A percentile compares a stretch with the other conserved stretches of the same genome.
These are phyloP conservation scores for Umbelopsis sp. DNA, from an alignment of 192 early-diverging fungal genomes.

Conservation along the genomic window DNA sequence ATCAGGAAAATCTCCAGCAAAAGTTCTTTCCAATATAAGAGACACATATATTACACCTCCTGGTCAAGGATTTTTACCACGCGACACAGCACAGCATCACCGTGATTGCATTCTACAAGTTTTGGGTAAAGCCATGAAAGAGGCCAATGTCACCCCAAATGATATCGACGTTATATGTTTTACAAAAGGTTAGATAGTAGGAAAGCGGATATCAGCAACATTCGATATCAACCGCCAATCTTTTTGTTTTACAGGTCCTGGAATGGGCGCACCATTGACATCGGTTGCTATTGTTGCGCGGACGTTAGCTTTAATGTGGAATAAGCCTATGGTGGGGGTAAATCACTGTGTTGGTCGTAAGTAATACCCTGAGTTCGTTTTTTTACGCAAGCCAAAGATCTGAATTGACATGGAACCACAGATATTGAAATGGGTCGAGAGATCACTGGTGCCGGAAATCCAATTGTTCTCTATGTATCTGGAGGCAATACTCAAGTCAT, in stretches of 20 bases:
- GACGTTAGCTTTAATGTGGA: slow-evolving; percentile 90
- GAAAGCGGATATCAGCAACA: too few relatives aligned
- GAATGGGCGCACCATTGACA: slow-evolving; percentile 95
- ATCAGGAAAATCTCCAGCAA: slow-evolving; percentile 37
- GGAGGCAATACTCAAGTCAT: slow-evolving; percentile 99
- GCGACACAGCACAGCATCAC: slow-evolving; percentile 94
- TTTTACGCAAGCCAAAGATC: neutral
- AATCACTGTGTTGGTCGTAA: slow-evolving; percentile 97
- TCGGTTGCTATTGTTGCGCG: slow-evolving; percentile 92
- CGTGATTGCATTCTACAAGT: slow-evolving; percentile 74
- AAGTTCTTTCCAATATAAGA: slow-evolving; percentile 85
- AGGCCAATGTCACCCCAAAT: slow-evolving; percentile 68
- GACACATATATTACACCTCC: slow-evolving; percentile 96
- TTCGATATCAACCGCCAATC: neutral
- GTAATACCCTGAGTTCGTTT: slow-evolving; percentile 15
- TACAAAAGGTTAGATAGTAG: slow-evolving; percentile 74
- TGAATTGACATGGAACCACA: slow-evolving; percentile 10
- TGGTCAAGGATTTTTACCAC: slow-evolving; percentile 93
- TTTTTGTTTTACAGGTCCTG: slow-evolving; percentile 69
- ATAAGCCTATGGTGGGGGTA: slow-evolving; percentile 89
- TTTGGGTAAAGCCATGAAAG: slow-evolving; percentile 72
- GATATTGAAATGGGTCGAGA: slow-evolving; percentile 99
- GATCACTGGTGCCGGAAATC: slow-evolving; percentile 92
- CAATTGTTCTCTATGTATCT: slow-evolving; percentile 95
- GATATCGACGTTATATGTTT: slow-evolving; percentile 94